These are phyloP conservation scores for Colletotrichum lentis DNA, from an alignment of 2,329 filamentous ascomycete genomes.

Conservation along the genomic window DNA sequence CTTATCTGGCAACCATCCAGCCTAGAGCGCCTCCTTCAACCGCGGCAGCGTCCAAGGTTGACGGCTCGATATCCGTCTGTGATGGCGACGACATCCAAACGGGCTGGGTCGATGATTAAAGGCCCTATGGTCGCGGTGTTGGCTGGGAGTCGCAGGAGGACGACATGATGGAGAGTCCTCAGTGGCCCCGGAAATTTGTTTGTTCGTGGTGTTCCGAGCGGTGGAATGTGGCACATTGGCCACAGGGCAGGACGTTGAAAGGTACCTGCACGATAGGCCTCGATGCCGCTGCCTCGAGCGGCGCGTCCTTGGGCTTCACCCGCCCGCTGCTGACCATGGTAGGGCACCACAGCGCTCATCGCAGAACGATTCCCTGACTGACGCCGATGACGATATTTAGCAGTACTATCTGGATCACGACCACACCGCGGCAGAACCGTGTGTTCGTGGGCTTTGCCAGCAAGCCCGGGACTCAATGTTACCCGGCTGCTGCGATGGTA, in stretches of 20 bases:
- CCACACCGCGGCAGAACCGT: constrained; percentile 26
- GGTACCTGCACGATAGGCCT: too few species aligned
- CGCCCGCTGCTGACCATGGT: too few species aligned
- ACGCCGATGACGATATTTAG: background rate
- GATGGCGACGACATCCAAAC: constrained; percentile 28
- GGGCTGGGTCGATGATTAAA: constrained; percentile 35
- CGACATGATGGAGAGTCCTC: constrained; percentile 25
- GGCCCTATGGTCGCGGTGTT: constrained; percentile 29
- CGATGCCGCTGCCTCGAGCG: constrained; percentile 30
- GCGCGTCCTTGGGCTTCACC: too few species aligned
- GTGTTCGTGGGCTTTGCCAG: constrained; percentile 34
- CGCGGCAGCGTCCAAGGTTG: too few species aligned
- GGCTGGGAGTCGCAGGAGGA: constrained; percentile 36
- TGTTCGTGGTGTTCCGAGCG: constrained; percentile 33
- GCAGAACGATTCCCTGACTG: too few species aligned
- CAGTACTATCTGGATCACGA: constrained; percentile 38
- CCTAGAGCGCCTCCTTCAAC: too few species aligned
- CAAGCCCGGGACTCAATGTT: constrained; percentile 32
- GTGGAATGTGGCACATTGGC: too few species aligned
- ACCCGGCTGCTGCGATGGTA: constrained; percentile 18
- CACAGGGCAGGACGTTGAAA: too few species aligned
- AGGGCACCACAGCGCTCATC: too few species aligned
- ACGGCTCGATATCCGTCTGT: constrained; percentile 23
- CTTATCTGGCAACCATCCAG: too few species aligned
- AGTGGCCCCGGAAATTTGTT: constrained; percentile 30